These are phyloP conservation scores for Lactuca sativa DNA, from an alignment of 129 eudicot species.

Conservation along the genomic window DNA sequence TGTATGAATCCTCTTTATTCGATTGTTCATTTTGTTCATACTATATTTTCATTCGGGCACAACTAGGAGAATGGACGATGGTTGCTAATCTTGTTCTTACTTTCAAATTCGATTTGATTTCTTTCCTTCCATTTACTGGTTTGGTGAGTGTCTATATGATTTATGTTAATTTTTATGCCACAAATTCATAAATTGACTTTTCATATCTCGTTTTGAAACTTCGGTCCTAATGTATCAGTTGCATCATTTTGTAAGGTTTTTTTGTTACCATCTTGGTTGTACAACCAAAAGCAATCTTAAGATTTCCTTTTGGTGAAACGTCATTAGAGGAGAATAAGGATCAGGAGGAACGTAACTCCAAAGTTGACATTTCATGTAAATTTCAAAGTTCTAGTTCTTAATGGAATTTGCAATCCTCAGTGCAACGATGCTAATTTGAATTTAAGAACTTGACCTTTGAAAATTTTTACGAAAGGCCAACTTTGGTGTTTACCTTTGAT, in stretches of 20 bases:
- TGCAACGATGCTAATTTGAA: constrained; percentile 65
- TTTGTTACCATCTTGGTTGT: constrained; percentile 18
- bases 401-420: constrained; percentile 71
- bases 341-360: constrained; percentile 50
- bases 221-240: background rate
- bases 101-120: constrained; percentile 64
- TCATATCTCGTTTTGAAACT: background rate
- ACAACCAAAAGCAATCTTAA: constrained; percentile 79
- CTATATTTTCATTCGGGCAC: constrained; percentile 47
- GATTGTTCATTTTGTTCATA: background rate
- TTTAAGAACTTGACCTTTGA: constrained; percentile 54
- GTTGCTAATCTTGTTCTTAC: constrained; percentile 82
- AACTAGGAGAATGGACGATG: constrained; percentile 69
- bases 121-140: constrained; percentile 67
- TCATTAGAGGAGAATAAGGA: constrained; percentile 75
- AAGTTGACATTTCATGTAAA: constrained; percentile 56
- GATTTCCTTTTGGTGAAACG: constrained; percentile 77
- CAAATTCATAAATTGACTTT: background rate
- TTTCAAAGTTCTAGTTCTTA: constrained; percentile 48
- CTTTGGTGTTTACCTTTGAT: constrained; percentile 40
- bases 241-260: constrained; percentile 4
- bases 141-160: constrained; percentile 48
- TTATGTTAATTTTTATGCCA: background rate
- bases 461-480: constrained; percentile 57
- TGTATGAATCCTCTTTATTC: background rate